These are phyloP conservation scores for Tagetes erecta DNA, from an alignment of 129 eudicot species.

Conservation along the genomic window DNA sequence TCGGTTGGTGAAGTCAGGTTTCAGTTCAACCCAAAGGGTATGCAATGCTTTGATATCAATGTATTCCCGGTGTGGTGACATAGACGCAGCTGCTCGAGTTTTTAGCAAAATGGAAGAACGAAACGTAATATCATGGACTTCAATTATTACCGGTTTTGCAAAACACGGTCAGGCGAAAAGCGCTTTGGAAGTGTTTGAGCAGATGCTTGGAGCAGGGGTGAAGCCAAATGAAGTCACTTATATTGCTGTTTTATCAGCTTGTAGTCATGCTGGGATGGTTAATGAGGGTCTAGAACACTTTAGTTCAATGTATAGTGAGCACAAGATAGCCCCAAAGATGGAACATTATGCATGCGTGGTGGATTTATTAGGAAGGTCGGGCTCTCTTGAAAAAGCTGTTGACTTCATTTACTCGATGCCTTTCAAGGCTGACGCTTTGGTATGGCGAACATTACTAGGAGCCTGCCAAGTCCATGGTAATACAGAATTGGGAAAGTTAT, in stretches of 20 bases:
- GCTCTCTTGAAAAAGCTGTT: conserved; percentile 46
- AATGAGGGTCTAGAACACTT: conserved; percentile 58
- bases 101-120: conserved; percentile 44
- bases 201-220: conserved; percentile 58
- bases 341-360: conserved; percentile 87
- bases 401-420: conserved; percentile 63
- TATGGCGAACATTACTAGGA: conserved; percentile 74
- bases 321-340: conserved; percentile 59
- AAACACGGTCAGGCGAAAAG: conserved; percentile 64
- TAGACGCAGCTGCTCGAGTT: conserved; percentile 57
- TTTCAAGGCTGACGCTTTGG: conserved; percentile 52
- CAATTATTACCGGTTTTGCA: conserved; percentile 68
- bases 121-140: conserved; percentile 73
- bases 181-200: conserved; percentile 51
- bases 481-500: conserved; percentile 49
- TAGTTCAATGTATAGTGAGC: conserved; percentile 47
- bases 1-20: conserved; percentile 60
- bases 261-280: conserved; percentile 67
- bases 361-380: conserved; percentile 63
- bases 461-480: conserved; percentile 71
- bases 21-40: conserved; percentile 44
- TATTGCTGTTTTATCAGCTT: conserved; percentile 66
- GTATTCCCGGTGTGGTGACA: conserved; percentile 72
- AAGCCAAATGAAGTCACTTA: conserved; percentile 68
- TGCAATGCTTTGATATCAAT: conserved; percentile 64